Evolutionary conservation across 73 alveolate genomes (phyloP).

Genomic region (Effrenium voratum): DNA sequence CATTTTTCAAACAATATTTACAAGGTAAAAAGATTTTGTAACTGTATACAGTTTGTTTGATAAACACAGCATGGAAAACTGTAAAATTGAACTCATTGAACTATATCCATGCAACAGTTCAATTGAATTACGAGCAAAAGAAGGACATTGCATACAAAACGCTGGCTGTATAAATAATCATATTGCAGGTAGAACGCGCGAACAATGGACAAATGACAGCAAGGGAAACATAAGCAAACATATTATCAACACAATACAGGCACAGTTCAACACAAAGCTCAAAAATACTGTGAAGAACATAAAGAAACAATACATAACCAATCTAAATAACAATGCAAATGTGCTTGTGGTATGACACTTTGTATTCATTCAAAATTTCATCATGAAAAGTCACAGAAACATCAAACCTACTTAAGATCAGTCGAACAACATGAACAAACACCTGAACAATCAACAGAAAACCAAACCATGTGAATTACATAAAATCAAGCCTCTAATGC

Average conservation of each 20-base stretch:
- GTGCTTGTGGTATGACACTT: background rate
- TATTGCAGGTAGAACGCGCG: too few relatives aligned
- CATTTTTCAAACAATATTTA: background rate
- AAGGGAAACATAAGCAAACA: background rate
- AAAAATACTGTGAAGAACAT: background rate
- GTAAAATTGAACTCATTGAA: too few relatives aligned
- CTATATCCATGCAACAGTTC: too few relatives aligned
- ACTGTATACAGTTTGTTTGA: background rate
- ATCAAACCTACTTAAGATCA: background rate
- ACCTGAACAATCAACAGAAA: background rate
- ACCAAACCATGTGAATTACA: background rate
- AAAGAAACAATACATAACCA: background rate
- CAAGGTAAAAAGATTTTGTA: background rate
- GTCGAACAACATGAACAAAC: background rate
- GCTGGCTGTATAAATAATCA: too few relatives aligned
- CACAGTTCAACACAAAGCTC: background rate
- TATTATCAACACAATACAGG: background rate
- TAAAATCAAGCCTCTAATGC: background rate
- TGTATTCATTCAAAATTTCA: background rate
- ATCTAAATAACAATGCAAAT: background rate
- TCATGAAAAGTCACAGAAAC: background rate
- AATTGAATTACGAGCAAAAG: too few relatives aligned
- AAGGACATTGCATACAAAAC: too few relatives aligned
- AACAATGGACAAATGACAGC: background rate
- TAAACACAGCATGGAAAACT: background rate